Conservation (phyloP, 2,329 filamentous ascomycete genomes). For the Diaporthe longicolla region DNA sequence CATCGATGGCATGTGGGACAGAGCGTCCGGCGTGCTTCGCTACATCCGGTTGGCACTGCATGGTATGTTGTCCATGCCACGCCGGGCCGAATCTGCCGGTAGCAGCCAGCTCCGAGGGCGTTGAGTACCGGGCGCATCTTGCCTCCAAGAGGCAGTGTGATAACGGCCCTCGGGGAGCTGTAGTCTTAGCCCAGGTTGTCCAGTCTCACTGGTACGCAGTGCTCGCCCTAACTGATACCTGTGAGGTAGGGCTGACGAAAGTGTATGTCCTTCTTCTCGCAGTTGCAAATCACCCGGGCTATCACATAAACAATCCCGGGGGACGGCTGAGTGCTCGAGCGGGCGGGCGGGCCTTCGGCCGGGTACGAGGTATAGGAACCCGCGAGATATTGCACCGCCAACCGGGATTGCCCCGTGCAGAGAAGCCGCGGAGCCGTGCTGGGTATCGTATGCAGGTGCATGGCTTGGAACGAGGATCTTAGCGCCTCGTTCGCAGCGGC, state of each 20-base stretch:
- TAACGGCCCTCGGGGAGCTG: not conserved
- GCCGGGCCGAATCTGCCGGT: slow-evolving; percentile 19
- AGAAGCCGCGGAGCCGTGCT: slow-evolving; percentile 2
- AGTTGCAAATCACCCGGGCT: not conserved
- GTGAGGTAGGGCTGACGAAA: not conserved
- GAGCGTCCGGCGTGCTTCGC: not conserved
- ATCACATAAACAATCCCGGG: not conserved
- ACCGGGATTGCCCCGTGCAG: slow-evolving; percentile 29
- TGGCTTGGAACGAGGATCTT: slow-evolving; percentile 16
- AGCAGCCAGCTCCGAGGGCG: not conserved
- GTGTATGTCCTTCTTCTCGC: not conserved
- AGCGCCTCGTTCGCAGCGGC: not conserved
- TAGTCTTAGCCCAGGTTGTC: not conserved
- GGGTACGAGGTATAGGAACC: not conserved
- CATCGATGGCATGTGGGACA: not conserved
- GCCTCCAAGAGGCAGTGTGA: not conserved
- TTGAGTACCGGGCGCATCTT: not conserved
- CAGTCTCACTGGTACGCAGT: not conserved
- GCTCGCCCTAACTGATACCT: not conserved
- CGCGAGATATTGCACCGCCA: not conserved
- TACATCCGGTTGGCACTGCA: slow-evolving; percentile 9
- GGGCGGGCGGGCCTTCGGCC: slow-evolving; percentile 14
- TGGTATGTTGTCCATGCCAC: not conserved
- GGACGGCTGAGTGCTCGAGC: slow-evolving; percentile 9
- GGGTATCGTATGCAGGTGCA: slow-evolving; percentile 20